Conservation (phyloP, 2,329 filamentous ascomycete species). For the Zarea fungicola region DNA sequence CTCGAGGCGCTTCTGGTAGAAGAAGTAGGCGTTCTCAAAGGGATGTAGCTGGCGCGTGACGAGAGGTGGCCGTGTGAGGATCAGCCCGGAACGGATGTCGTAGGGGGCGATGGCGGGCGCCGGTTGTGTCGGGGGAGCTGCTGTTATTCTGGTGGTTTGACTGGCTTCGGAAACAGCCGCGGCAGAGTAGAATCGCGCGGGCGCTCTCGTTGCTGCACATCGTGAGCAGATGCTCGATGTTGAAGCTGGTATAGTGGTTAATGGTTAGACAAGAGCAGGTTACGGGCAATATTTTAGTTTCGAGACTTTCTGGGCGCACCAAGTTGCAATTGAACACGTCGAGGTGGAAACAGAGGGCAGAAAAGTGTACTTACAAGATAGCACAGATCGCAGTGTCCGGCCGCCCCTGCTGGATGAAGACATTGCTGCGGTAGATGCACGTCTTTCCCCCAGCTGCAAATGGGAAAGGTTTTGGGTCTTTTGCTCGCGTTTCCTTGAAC, state of each 20-base stretch:
- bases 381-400: constrained; percentile 41
- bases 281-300: too few relatives aligned
- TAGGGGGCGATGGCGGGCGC: constrained; percentile 29
- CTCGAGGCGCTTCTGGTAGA: constrained; percentile 96
- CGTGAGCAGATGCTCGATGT: constrained; percentile 30
- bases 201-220: constrained; percentile 30
- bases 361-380: constrained; percentile 51
- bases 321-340: too few relatives aligned
- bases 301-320: too few relatives aligned
- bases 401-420: constrained; percentile 19
- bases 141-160: constrained; percentile 15
- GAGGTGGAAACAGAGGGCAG: too few relatives aligned
- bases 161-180: constrained; percentile 16
- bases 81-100: constrained; percentile 59
- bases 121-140: constrained; percentile 14
- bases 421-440: constrained; percentile 1
- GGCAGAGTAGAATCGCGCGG: constrained; percentile 33
- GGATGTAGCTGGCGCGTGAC: constrained; percentile 77
- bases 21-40: constrained; percentile 90
- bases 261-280: not conserved
- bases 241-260: constrained; percentile 19
- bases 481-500: not conserved
- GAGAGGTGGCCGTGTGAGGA: constrained; percentile 83
- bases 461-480: constrained; percentile 6
- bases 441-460: not conserved